phyloP scores from a whole-genome alignment of 495 filamentous ascomycete genomes.

The Terfezia boudieri region DNA sequence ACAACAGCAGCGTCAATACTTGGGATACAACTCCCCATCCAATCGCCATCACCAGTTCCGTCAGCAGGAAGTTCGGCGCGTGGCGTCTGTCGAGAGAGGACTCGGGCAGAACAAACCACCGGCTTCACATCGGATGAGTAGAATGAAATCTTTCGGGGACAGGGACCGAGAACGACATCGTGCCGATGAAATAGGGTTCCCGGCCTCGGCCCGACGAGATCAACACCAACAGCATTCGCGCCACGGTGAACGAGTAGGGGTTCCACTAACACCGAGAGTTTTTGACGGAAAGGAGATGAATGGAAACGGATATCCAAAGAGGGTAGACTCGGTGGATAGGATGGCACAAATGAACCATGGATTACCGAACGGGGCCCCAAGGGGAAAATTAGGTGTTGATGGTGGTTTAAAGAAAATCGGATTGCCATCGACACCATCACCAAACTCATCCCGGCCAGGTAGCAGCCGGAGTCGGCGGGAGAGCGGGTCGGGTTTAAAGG shows the following conservation, averaged over 20 bases:
- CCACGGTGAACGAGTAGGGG: neutral
- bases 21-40: neutral
- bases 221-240: neutral
- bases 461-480: conserved; percentile 6
- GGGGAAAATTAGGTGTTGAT: neutral
- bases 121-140: neutral
- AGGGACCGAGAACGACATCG: neutral
- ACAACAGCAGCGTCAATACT: neutral
- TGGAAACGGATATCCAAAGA: neutral
- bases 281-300: neutral
- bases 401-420: neutral
- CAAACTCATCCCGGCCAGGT: neutral
- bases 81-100: neutral
- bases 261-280: too few relatives aligned
- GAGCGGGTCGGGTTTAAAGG: conserved; percentile 6
- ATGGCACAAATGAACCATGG: neutral
- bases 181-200: neutral
- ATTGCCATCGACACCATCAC: neutral
- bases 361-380: neutral
- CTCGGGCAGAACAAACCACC: neutral
- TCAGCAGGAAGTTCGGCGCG: neutral
- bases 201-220: neutral
- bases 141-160: neutral
- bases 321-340: neutral
- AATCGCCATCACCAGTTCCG: neutral